Evolutionary conservation across 495 filamentous ascomycete species (phyloP), one percentile per base, ranked within the genome.

Genomic region (Friedmanniomyces endolithicus): DNA sequence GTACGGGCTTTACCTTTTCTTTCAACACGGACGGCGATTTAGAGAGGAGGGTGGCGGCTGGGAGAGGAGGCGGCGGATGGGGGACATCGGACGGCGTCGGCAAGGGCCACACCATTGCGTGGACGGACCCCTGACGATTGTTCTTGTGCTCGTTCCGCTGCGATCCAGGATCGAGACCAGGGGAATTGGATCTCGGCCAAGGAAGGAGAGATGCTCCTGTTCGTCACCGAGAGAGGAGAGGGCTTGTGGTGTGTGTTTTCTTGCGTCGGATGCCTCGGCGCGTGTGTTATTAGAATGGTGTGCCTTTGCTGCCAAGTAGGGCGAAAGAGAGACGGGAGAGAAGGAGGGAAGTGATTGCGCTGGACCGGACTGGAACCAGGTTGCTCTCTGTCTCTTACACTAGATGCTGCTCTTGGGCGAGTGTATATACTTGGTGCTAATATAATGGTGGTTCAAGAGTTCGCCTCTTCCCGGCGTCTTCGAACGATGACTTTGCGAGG

Each of bases 401-500:
- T 22, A 23, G 16, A 16, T 23, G 44, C 20, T 27, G 19, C 39
- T 47, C 39, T 47, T 47, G 19, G 11, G 44, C 12, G 19, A 22
- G 44, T 47, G 44, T 47, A 47, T 6, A 47, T 47, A 47, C 44
- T 47, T 47, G 19, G 44, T 47, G 44, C 44, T 23, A 14, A 47
- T 23, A 2, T 23, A 3, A 47, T 31, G 19, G 23, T 47, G 44
- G 3, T 47, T 47, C 23, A 47, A 47, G 23, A 4, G 39, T n/a
- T n/a, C n/a, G n/a, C n/a, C n/a, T n/a, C n/a, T n/a, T n/a, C n/a
- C n/a, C 17, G 50, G 37, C 14, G 50, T 53, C 1, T 27, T 53
- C 50, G 8, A 43, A n/a, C n/a, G n/a, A n/a, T n/a, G n/a, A n/a
- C n/a, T n/a, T n/a, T n/a, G n/a, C n/a, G n/a, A n/a, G n/a, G n/a